Evolutionary conservation across 1,139 yeast genomes (phyloP).

Genomic region (Suhomyces bribrorum): DNA sequence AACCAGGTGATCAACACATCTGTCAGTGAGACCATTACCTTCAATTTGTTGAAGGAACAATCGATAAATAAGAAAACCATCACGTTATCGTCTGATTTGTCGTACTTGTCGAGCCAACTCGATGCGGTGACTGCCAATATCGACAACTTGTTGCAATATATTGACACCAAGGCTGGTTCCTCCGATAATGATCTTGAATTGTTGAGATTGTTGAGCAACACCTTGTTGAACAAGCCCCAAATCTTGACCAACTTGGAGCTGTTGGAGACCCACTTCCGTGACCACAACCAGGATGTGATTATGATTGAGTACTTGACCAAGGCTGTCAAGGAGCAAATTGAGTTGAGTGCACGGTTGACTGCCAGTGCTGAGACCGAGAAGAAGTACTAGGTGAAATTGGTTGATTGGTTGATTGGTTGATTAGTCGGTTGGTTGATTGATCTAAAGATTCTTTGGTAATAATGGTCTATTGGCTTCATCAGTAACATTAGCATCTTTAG

Average conservation of each 20-base stretch:
- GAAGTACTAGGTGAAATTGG: slow-evolving; percentile 12
- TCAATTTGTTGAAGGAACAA: slow-evolving; percentile 38
- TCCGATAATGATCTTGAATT: slow-evolving; percentile 53
- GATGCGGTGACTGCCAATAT: slow-evolving; percentile 52
- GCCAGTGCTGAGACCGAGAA: slow-evolving; percentile 31
- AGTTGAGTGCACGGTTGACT: slow-evolving; percentile 74
- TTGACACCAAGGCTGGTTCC: slow-evolving; percentile 42
- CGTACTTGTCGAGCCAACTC: slow-evolving; percentile 56
- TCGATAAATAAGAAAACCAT: slow-evolving; percentile 21
- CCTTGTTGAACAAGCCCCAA: slow-evolving; percentile 60
- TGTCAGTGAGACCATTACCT: slow-evolving; percentile 58
- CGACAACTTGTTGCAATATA: slow-evolving; percentile 54
- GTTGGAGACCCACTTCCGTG: slow-evolving; percentile 63
- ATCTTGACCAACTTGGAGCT: slow-evolving; percentile 57
- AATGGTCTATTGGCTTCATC: too few species aligned
- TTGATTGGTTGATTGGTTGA: too few species aligned
- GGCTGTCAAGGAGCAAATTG: slow-evolving; percentile 84
- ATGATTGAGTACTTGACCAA: slow-evolving; percentile 83
- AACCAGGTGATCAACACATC: slow-evolving; percentile 63
- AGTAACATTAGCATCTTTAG: too few species aligned
- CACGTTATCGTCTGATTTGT: slow-evolving; percentile 27
- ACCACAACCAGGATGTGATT: slow-evolving; percentile 78
- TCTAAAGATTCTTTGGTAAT: too few species aligned
- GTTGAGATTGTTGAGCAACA: slow-evolving; percentile 68
- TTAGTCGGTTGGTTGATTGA: too few species aligned